Base-by-base conservation (phyloP, 371 early-diverging fungal species). In the Rozella allomycis region DNA sequence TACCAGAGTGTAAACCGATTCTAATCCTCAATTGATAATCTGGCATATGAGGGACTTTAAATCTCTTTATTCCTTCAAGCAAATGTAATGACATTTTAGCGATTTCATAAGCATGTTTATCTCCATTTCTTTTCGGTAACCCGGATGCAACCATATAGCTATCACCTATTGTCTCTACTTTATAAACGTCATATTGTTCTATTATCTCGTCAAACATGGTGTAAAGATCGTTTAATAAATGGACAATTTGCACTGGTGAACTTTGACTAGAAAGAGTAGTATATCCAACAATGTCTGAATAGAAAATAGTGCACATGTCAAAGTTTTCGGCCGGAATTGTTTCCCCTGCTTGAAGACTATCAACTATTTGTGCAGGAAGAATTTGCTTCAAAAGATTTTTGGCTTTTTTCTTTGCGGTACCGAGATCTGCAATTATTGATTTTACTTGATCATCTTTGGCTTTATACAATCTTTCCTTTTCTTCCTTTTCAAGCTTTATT, bases 91-190 rank as follows among this genome's bases (percentile, higher is more conserved):
- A 30, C 10, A 21, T 28, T 12, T 19, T 42, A 17, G 54, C 54
- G 18, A 54, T 46, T 33, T 52, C 52, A 18, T 14, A 26, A 3
- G 43, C 43, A 31, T 50, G 53, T 3, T 43, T 26, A 38, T 38
- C 20, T 12, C 41, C 47, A 39, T 49, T 52, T 13, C 30, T 26
- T 1, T 31, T 23, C 21, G 52, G 52, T n/a, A 54, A 20, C 8
- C 52, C 52, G 1, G 47, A 47, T 2, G 33, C 52, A 12, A 51
- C 31, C 52, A 51, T 42, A 35, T 51, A 51, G 20, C 34, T 25
- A 26, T 51, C 52, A n/a, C 38, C 45, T 11, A 51, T 41, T 10
- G 50, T 53, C 30, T 53, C 53, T 19, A 54, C 52, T 41, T 53
- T 53, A 39, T 53, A 48, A 3, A 40, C 52, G 25, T 52, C 46